Evolutionary conservation across 1,139 yeast species (phyloP).

Genomic region (Debaryomyces psychrophilus): DNA sequence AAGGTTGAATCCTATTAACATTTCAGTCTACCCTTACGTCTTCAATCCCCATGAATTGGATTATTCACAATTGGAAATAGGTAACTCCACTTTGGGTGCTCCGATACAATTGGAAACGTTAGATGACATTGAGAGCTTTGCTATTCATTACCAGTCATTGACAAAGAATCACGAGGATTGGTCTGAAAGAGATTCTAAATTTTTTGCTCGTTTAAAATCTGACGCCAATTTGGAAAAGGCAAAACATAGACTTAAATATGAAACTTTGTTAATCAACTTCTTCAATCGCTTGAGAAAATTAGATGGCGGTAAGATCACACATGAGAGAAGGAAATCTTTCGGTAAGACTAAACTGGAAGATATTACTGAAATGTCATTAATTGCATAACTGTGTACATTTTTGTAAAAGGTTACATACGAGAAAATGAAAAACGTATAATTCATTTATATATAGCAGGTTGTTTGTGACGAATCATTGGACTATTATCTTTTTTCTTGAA

Average conservation of each 20-base stretch:
- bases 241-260: conserved; percentile 40
- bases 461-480: no score
- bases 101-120: conserved; percentile 46
- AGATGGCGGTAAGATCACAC: conserved; percentile 41
- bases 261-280: conserved; percentile 39
- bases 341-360: conserved; percentile 16
- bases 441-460: no score
- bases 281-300: conserved; percentile 39
- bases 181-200: conserved; percentile 38
- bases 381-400: background rate
- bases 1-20: conserved; percentile 54
- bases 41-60: conserved; percentile 51
- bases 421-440: no score
- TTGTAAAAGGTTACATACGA: background rate
- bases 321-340: conserved; percentile 25
- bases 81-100: conserved; percentile 15
- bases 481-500: no score
- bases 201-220: conserved; percentile 27
- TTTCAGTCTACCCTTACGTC: conserved; percentile 54
- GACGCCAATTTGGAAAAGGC: conserved; percentile 25
- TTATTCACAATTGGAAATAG: conserved; percentile 19
- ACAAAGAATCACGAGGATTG: conserved; percentile 38
- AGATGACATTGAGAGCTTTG: conserved; percentile 51
- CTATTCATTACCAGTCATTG: conserved; percentile 44
- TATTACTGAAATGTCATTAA: background rate